Base-by-base conservation (phyloP, 208 protist genomes). In the Acanthamoeba sp. region DNA sequence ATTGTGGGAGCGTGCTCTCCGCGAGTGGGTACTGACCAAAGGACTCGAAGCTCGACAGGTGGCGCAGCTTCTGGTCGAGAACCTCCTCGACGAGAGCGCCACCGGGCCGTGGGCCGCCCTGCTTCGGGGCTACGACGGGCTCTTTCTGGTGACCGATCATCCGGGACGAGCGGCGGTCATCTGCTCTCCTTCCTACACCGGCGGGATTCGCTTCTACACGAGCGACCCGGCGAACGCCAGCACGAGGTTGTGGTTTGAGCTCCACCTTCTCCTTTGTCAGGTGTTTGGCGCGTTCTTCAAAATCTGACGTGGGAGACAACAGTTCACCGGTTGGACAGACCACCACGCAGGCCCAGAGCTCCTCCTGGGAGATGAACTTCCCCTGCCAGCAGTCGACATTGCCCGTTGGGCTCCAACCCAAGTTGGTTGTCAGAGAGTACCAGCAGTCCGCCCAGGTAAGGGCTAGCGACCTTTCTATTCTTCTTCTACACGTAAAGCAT, bases 141-240 rank as follows among this genome's bases (percentile, higher is more conserved):
- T 93, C 2, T 93, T 93, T 38, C 12, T 93, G 14, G 34, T 93
- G 0, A 80, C 36, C 55, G 88, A 93, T 59, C 88, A 93, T 20
- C 88, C 88, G 32, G 62, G 38, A 4, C 42, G 45, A 42, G 88
- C 14, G 12, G 36, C 52, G 16, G 29, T 66, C 22, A n/a, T 90
- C 82, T 59, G 7, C 52, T 38, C 82, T 20, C 82, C 52, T 12
- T 0, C n/a, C 14, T 90, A 69, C 34, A 14, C 34, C 34, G 52
- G 20, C 50, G 29, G 55, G 6, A 6, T 90, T 45, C 82, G 82
- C 34, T 90, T 90, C 38, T 90, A 90, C 82, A 42, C 82, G 55
- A 66, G 52, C 45, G 82, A 90, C 27, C 40, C 73, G 12, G 73
- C 42, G 3, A 45, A 52, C 3, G 42, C 27, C 16, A 84, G 22